Base-by-base conservation (phyloP, 768 basidiomycete genomes). In the Russula compacta region DNA sequence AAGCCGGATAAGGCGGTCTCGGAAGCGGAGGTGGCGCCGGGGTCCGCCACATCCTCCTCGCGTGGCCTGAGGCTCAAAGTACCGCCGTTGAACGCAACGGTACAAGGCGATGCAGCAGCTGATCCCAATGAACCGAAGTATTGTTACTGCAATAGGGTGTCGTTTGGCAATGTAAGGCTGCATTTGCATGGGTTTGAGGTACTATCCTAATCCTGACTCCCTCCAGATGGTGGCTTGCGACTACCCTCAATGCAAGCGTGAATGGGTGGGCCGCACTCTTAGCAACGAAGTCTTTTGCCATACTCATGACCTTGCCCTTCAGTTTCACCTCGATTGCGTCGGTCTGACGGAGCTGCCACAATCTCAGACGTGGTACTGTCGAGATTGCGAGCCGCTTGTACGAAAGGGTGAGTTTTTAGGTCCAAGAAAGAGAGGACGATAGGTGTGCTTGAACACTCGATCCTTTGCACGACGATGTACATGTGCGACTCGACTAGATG, bases 171-270 rank as follows among this genome's bases (percentile, higher is more conserved):
- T 72, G 88, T 88, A 67, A 62, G 83, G 73, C 9, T 50, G 24
- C 12, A 21, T 39, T 49, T 53, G 6, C 21, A 15, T 32, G 29
- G 19, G 9, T 15, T 14, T 15, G 5, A 17, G 8, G n/a, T 50
- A 21, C 11, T 9, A 10, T 39, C 4, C 48, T 66, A 19, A 66
- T 29, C 5, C 33, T n/a, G 33, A 39, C 40, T 19, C 59, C 29
- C 65, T 52, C 29, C 61, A 89, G 87, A 93, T 95, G 92, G 85
- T 95, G 63, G 92, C 78, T 15, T 95, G 92, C 68, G 92, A 95
- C 69, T 80, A 81, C 64, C 73, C 77, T 46, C 74, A 77, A 15
- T 95, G 92, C 70, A 75, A 79, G 64, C 75, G 77, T 42, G 89
- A 93, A 84, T 95, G 92, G 92, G 92, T 88, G 68, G 71, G 88